These are phyloP conservation scores for Luzula sylvatica DNA, from an alignment of 176 grass and related monocot species.

Conservation along the genomic window DNA sequence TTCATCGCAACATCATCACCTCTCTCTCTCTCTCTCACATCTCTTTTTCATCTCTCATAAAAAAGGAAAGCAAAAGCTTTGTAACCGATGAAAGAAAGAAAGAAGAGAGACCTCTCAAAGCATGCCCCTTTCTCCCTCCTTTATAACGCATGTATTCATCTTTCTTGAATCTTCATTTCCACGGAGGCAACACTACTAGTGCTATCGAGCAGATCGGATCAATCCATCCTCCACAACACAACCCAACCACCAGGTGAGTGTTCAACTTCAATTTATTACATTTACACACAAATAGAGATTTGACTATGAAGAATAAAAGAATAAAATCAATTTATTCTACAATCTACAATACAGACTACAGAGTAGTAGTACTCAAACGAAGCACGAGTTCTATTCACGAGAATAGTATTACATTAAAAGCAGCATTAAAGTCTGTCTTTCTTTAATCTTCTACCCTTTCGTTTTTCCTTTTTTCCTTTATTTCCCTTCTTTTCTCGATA, in stretches of 20 bases:
- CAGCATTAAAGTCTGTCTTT: conserved; percentile 9
- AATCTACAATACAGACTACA: not conserved
- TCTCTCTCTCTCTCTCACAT: not conserved
- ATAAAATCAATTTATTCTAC: not conserved
- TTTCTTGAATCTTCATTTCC: not conserved
- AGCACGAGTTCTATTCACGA: not conserved
- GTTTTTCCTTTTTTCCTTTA: not conserved
- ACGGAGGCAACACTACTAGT: not conserved
- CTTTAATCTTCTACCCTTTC: conserved; percentile 4
- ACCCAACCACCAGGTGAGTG: conserved; percentile 5
- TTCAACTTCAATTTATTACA: not conserved
- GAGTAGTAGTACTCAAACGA: not conserved
- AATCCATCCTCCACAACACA: not conserved
- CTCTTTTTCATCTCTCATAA: not conserved
- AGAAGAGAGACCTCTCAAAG: conserved; percentile 20
- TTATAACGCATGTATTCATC: conserved; percentile 3
- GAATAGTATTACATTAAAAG: conserved; percentile 28
- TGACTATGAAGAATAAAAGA: conserved; percentile 16
- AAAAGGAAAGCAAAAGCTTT: conserved; percentile 21
- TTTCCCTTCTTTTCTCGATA: conserved; percentile 5
- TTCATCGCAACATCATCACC: not conserved
- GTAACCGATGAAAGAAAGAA: conserved; percentile 6
- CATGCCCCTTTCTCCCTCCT: conserved; percentile 13
- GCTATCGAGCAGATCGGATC: not conserved
- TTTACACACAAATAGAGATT: conserved; percentile 6